These are phyloP conservation scores for Tarenaya hassleriana DNA, from an alignment of 345 rosid species.

Conservation along the genomic window DNA sequence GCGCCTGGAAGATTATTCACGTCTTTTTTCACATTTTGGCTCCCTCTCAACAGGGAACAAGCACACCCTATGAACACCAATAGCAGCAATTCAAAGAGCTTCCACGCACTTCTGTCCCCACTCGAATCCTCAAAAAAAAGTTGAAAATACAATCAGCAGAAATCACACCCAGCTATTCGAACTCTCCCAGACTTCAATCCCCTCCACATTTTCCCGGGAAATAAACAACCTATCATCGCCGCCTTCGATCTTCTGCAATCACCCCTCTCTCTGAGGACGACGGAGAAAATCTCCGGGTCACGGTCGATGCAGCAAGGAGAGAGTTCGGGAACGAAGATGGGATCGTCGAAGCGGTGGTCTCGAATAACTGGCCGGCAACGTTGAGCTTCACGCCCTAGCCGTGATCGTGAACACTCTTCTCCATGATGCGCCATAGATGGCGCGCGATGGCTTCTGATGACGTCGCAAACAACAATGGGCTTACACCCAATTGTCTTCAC, in stretches of 20 bases:
- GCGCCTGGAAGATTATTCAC: too few relatives aligned
- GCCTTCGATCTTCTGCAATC: constrained; percentile 57
- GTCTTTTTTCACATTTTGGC: too few relatives aligned
- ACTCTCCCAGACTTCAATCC: constrained; percentile 93
- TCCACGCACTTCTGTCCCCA: too few relatives aligned
- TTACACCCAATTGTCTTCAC: too few relatives aligned
- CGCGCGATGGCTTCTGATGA: too few relatives aligned
- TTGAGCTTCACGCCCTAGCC: constrained; percentile 62
- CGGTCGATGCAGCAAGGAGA: constrained; percentile 80
- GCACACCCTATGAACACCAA: too few relatives aligned
- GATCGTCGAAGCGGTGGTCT: constrained; percentile 70
- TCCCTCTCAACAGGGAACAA: too few relatives aligned
- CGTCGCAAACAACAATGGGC: too few relatives aligned
- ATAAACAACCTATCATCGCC: constrained; percentile 83
- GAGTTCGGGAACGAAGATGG: constrained; percentile 76
- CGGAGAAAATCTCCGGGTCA: constrained; percentile 87
- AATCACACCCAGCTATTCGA: constrained; percentile 25
- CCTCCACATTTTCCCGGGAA: constrained; percentile 61
- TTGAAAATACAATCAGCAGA: constrained; percentile 15
- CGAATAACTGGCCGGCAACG: constrained; percentile 83
- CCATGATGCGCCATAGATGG: too few relatives aligned
- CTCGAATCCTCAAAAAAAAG: too few relatives aligned
- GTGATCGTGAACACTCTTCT: constrained; percentile 13
- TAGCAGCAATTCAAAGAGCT: too few relatives aligned
- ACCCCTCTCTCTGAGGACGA: constrained; percentile 66